Evolutionary conservation across 352 stramenopile species (phyloP).

Genomic region (Pythium utonaiense): DNA sequence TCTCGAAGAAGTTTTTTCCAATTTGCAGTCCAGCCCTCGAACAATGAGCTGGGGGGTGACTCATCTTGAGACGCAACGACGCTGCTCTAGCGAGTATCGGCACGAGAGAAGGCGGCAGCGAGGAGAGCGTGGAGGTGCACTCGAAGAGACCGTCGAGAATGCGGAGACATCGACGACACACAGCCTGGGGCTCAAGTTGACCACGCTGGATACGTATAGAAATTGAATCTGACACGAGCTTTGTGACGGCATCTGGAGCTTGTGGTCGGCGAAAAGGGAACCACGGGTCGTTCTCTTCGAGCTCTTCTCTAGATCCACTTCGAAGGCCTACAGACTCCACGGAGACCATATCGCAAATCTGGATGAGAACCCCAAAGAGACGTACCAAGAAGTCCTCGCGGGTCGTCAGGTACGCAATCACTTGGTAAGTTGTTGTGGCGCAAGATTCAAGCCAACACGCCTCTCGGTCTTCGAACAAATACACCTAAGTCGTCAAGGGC

Average conservation of each 20-base stretch:
- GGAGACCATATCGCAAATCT: no score
- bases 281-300: slow-evolving; percentile 29
- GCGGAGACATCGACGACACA: not conserved
- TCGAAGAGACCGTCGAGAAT: not conserved
- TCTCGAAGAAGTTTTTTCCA: not conserved
- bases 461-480: not conserved
- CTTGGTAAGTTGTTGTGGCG: not conserved
- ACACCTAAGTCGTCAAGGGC: not conserved
- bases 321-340: no score
- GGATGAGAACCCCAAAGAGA: not conserved
- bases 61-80: not conserved
- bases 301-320: no score
- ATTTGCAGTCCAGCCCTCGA: not conserved
- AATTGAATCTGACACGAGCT: slow-evolving; percentile 27
- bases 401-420: not conserved
- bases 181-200: not conserved
- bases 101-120: not conserved
- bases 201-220: not conserved
- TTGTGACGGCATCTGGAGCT: slow-evolving; percentile 2
- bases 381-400: not conserved
- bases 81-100: not conserved
- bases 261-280: slow-evolving; percentile 43
- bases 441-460: not conserved
- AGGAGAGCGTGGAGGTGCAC: not conserved
- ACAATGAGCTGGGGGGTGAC: not conserved